Evolutionary conservation across 164 flowering plant genomes (phyloP), one percentile per base, ranked within the genome.

Genomic region (Magnolia changhungtana): DNA sequence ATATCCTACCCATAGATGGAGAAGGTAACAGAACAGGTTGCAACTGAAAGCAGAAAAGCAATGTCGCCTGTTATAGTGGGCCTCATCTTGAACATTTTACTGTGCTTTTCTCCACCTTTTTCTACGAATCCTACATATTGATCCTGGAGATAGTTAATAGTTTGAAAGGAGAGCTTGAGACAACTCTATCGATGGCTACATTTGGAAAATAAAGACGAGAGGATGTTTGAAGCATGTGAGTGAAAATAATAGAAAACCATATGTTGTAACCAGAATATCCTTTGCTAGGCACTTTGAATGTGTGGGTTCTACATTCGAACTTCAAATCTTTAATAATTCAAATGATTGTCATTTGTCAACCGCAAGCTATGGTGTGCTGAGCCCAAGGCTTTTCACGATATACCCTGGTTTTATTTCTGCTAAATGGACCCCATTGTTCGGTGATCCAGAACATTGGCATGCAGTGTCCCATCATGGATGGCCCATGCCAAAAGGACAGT

Each of bases 101-200:
- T 61, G 59, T 73, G 76, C 78, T 80, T 76, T 72, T 80, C 75
- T 63, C 67, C 79, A 68, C 49, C 81, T 27, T 80, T 68, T 72
- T 68, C 77, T 76, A 76, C 73, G 59, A 72, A 24, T 72, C 73
- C 79, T 80, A 80, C 78, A 80, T 76, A 63, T 76, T 68, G 78
- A 73, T 75, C 45, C 81, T 72, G 71, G 61, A 76, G 70, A 76
- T n/a, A 37, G 79, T 72, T 76, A 80, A 76, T 80, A 76, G 65
- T 76, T 71, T n/a, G 75, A 75, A 49, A 74, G 20, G 45, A 37
- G 67, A 66, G 68, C 68, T 65, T 11, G 68, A 24, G 68, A 65
- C 68, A 49, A 37, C 45, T 73, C 75, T 37, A 37, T 37, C 45
- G 45, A 70, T 19, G 52, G 55, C 20, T 50, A 66, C 16, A 72